Evolutionary conservation across 768 basidiomycete genomes (phyloP).

Genomic region (Mycena floridula): DNA sequence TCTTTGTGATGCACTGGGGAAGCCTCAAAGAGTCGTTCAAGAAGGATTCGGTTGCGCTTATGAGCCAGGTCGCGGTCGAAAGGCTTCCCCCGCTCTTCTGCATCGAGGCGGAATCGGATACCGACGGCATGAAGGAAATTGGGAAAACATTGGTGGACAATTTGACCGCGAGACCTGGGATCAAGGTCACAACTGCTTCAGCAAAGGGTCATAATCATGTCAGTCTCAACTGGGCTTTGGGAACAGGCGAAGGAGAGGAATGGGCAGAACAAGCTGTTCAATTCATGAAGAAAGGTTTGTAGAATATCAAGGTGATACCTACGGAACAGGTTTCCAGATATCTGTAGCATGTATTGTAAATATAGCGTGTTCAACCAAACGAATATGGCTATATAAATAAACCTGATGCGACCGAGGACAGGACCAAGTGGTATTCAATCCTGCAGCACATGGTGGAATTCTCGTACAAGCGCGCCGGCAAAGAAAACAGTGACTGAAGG

Average conservation of each 20-base stretch:
- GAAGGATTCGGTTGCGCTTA: slow-evolving; percentile 35
- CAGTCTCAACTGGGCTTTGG: slow-evolving; percentile 43
- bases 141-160: slow-evolving; percentile 31
- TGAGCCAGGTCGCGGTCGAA: slow-evolving; percentile 27
- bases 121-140: slow-evolving; percentile 31
- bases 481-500: too few species aligned
- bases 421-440: too few species aligned
- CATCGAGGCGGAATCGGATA: slow-evolving; percentile 49
- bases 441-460: too few species aligned
- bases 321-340: too few species aligned
- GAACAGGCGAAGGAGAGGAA: slow-evolving; percentile 54
- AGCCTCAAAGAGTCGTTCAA: slow-evolving; percentile 26
- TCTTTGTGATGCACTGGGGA: slow-evolving; percentile 34
- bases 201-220: slow-evolving; percentile 58
- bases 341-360: too few species aligned
- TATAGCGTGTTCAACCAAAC: too few species aligned
- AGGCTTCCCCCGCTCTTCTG: slow-evolving; percentile 38
- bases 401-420: too few species aligned
- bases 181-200: slow-evolving; percentile 27
- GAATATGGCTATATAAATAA: too few species aligned
- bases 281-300: too few species aligned
- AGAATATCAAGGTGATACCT: too few species aligned
- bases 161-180: slow-evolving; percentile 29
- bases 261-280: slow-evolving; percentile 52
- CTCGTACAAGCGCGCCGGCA: too few species aligned